These are phyloP conservation scores for Aegilops tauschii DNA, from an alignment of 176 grass and related monocot genomes.

Conservation along the genomic window DNA sequence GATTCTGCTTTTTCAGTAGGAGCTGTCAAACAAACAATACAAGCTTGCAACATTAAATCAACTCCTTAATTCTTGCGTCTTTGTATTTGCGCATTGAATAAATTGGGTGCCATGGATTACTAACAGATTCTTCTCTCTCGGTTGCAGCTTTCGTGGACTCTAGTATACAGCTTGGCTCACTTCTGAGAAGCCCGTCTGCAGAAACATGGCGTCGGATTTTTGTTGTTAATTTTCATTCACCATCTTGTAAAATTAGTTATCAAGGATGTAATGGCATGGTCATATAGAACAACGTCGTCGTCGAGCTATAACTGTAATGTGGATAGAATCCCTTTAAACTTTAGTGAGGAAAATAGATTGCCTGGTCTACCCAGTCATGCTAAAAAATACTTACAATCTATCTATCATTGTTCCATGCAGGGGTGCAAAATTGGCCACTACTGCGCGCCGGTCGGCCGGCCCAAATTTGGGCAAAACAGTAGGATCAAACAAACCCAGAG, in stretches of 20 bases:
- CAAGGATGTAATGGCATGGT: not conserved
- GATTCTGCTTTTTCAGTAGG: not conserved
- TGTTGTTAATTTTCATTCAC: not conserved
- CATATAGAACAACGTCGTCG: not conserved
- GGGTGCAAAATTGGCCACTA: too few relatives aligned
- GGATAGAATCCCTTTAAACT: not conserved
- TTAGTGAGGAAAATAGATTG: too few relatives aligned
- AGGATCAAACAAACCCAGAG: too few relatives aligned
- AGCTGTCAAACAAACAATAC: not conserved
- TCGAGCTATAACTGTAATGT: not conserved
- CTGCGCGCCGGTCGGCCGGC: too few relatives aligned
- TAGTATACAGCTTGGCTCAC: slow-evolving; percentile 18
- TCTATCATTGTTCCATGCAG: too few relatives aligned
- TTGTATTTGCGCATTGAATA: not conserved
- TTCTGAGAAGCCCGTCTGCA: not conserved
- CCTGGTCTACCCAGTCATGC: too few relatives aligned
- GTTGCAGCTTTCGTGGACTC: slow-evolving; percentile 14
- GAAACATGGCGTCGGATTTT: not conserved
- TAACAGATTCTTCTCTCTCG: not conserved
- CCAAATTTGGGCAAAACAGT: too few relatives aligned
- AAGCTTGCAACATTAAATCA: not conserved
- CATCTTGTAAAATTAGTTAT: slow-evolving; percentile 3
- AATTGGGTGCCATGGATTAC: not conserved
- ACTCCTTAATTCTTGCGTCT: not conserved
- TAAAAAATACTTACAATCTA: too few relatives aligned